Conservation (phyloP, 345 rosid genomes). For the Erodium maritimum region DNA sequence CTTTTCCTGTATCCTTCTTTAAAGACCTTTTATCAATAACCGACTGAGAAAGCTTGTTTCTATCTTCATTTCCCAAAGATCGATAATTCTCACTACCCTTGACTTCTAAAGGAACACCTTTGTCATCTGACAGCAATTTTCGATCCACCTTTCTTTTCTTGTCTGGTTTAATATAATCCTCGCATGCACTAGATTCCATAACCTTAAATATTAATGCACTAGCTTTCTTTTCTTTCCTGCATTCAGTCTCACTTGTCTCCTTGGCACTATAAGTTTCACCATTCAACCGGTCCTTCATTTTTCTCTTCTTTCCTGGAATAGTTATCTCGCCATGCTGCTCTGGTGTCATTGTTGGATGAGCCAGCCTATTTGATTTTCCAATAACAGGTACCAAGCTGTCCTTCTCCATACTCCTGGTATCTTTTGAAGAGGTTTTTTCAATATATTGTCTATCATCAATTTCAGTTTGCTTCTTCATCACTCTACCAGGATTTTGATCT, state of each 20-base stretch:
- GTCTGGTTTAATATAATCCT: not conserved
- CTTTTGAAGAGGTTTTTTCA: not conserved
- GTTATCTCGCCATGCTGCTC: not conserved
- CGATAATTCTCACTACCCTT: not conserved
- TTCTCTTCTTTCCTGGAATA: not conserved
- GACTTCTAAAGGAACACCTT: not conserved
- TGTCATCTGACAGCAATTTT: not conserved
- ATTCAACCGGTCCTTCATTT: not conserved
- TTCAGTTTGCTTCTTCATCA: conserved; percentile 3
- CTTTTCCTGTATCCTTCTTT: not conserved
- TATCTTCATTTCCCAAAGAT: not conserved
- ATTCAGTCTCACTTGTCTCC: not conserved
- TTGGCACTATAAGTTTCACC: not conserved
- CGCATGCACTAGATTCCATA: not conserved
- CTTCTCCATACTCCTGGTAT: not conserved
- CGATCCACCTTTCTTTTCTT: not conserved
- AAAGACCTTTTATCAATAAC: not conserved
- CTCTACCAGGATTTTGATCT: not conserved
- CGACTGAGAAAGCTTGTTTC: not conserved
- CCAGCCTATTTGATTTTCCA: not conserved
- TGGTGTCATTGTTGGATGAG: not conserved
- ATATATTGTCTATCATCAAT: not conserved
- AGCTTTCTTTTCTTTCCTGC: not conserved
- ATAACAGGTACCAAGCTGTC: not conserved
- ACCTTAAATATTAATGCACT: not conserved